Conservation (phyloP, 306 rosid species). For the Malus asiatica region DNA sequence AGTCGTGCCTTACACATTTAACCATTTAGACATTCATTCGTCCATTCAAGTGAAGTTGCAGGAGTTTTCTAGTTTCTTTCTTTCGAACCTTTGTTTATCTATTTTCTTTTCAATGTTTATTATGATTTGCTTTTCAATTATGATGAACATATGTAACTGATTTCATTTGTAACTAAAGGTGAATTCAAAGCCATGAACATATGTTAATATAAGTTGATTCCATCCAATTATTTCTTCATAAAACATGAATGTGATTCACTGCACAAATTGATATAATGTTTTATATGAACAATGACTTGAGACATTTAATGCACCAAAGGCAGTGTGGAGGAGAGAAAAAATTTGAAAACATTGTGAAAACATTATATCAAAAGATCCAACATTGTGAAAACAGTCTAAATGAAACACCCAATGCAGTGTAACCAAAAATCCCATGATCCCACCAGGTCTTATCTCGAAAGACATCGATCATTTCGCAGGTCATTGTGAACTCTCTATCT, state of each 20-base stretch:
- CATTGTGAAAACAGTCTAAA: background rate
- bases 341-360: background rate
- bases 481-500: background rate
- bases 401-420: background rate
- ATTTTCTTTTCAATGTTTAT: too few species aligned
- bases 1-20: too few species aligned
- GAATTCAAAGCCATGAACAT: too few species aligned
- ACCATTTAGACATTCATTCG: too few species aligned
- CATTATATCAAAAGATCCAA: background rate
- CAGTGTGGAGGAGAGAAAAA: background rate
- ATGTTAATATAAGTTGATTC: too few species aligned
- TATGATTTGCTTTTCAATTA: too few species aligned
- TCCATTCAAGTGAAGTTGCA: too few species aligned
- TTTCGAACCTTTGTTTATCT: too few species aligned
- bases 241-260: background rate
- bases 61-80: too few species aligned
- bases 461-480: background rate
- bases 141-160: too few species aligned
- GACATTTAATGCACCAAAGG: background rate
- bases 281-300: constrained; percentile 7
- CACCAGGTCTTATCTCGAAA: background rate
- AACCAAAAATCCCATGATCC: background rate
- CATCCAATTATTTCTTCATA: too few species aligned
- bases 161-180: too few species aligned
- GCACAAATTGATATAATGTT: background rate